phyloP scores from a whole-genome alignment of 371 early-diverging fungal genomes.

The Mortierella sp. region DNA sequence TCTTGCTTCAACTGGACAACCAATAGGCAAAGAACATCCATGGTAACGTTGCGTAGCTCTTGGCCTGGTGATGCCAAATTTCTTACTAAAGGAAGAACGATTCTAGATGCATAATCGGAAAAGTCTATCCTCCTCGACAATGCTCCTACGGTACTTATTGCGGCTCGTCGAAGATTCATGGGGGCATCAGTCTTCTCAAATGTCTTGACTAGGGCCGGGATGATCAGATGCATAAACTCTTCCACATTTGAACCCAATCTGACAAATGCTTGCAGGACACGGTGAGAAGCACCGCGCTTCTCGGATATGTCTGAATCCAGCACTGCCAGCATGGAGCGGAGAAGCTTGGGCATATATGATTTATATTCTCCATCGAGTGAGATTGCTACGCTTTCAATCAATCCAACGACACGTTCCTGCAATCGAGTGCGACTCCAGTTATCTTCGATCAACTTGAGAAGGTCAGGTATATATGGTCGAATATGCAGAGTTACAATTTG shows the following conservation, averaged over 20 bases:
- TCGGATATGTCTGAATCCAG: slow-evolving; percentile 88
- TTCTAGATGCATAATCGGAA: slow-evolving; percentile 90
- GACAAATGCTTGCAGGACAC: slow-evolving; percentile 88
- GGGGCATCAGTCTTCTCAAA: slow-evolving; percentile 84
- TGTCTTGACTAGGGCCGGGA: slow-evolving; percentile 87
- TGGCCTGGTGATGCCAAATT: slow-evolving; percentile 68
- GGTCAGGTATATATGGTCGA: slow-evolving; percentile 85
- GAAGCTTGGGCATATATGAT: slow-evolving; percentile 77
- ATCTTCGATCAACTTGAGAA: slow-evolving; percentile 83
- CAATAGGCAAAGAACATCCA: slow-evolving; percentile 88
- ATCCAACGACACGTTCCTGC: slow-evolving; percentile 84
- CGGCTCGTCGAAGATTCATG: slow-evolving; percentile 73
- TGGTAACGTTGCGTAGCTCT: slow-evolving; percentile 78
- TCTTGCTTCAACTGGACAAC: slow-evolving; percentile 90
- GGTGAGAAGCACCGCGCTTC: slow-evolving; percentile 76
- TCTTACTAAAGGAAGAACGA: slow-evolving; percentile 91
- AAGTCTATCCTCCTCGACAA: slow-evolving; percentile 87
- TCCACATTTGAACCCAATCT: slow-evolving; percentile 91
- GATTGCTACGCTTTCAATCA: slow-evolving; percentile 89
- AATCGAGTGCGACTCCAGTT: slow-evolving; percentile 83
- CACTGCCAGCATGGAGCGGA: slow-evolving; percentile 74
- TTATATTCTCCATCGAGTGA: slow-evolving; percentile 93
- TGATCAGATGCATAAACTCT: slow-evolving; percentile 92
- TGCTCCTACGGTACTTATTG: slow-evolving; percentile 84
- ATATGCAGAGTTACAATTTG: slow-evolving; percentile 93